phyloP scores from a whole-genome alignment of 108 stramenopile species.

The Parietichytrium sp. region DNA sequence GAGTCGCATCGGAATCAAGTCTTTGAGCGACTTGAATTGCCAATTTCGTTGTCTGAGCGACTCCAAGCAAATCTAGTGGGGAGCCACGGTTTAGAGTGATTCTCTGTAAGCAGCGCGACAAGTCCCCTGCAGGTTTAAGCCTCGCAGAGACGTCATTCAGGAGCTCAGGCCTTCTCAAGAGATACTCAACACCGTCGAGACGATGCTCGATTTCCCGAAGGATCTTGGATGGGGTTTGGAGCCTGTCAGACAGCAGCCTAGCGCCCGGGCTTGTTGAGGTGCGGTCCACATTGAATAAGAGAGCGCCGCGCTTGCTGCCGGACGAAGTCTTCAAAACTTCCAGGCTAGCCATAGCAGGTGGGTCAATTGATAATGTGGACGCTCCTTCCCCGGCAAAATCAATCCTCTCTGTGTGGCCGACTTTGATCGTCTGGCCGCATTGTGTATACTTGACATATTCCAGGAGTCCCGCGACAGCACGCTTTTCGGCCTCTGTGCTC shows the following conservation, averaged over 20 bases:
- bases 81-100: no score
- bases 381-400: not conserved
- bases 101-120: not conserved
- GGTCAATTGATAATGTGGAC: not conserved
- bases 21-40: no score
- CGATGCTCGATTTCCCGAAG: not conserved
- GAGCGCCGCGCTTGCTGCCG: conserved; percentile 11
- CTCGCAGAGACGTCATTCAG: not conserved
- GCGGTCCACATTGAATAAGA: not conserved
- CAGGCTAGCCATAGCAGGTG: not conserved
- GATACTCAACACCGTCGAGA: not conserved
- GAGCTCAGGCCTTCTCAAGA: not conserved
- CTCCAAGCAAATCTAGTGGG: no score
- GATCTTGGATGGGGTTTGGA: not conserved
- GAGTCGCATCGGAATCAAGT: no score
- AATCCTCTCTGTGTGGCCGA: not conserved
- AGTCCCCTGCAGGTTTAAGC: not conserved
- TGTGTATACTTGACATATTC: conserved; percentile 2
- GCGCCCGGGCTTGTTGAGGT: not conserved
- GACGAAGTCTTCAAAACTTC: not conserved
- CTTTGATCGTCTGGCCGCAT: not conserved
- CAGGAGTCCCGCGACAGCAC: not conserved
- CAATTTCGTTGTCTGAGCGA: no score
- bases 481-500: not conserved
- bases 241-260: not conserved